Base-by-base conservation (phyloP, 2,329 filamentous ascomycete genomes). In the Fusarium sp. region DNA sequence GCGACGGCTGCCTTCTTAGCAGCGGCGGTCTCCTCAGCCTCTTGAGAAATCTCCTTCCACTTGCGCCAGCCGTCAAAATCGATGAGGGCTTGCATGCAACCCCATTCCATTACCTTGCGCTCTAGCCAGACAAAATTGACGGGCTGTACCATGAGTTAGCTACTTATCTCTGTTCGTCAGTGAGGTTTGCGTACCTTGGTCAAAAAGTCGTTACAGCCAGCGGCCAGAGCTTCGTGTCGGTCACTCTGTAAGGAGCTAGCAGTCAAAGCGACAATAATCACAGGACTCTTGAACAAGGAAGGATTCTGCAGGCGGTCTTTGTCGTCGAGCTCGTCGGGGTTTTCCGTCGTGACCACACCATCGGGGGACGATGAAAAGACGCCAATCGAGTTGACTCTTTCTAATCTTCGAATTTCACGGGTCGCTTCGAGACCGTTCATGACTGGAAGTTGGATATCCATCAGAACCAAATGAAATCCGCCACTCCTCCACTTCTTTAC, bases 31-130 rank as follows among this genome's bases (percentile, higher is more conserved):
- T 84, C 82, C 30, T 85, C 84, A 9, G 81, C 81, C 68, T 86
- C 84, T 65, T 87, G 85, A 14, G 85, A 86, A 79, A 94, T 96
- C 78, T 96, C 94, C 82, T 98, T 98, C 96, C 96, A 99, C 82
- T 94, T 94, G 62, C 95, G 90, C 96, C 96, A 99, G 70, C 96
- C 96, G 81, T 98, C 96, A 81, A 96, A 98, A 85, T 99, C 96
- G 79, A 99, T 98, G 30, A 99, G 88, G 15, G 96, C 96, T 85
- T 98, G 96, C 96, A 99, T 99, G 85, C 96, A 98, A 64, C 96
- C 96, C 96, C 96, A 99, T 87, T 99, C 96, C 84, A 97, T 98
- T 77, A 98, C 95, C 83, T 99, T 99, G 66, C 96, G 91, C 82
- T 98, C 94, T 32, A 99, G 89, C 95, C 96, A 99, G 68, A 97